A percentile compares a stretch with the other conserved stretches of the same genome.
Evolutionary conservation across 345 rosid species (phyloP).

Genomic region (Sisymbrium irio): DNA sequence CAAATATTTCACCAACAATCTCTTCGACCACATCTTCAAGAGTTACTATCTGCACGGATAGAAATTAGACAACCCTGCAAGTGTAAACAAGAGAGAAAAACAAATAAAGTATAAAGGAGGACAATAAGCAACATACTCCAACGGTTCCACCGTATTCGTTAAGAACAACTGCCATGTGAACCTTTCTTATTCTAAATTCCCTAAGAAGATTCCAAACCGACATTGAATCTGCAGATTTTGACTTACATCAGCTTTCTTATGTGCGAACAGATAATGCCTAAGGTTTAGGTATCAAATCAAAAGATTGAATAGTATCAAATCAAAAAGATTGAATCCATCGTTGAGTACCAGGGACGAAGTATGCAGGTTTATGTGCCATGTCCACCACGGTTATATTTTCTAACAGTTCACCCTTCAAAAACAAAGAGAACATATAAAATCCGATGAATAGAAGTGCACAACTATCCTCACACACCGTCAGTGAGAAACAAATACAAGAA

Average conservation of each 20-base stretch:
- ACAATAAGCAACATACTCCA: slow-evolving; percentile 63
- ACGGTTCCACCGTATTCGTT: slow-evolving; percentile 98
- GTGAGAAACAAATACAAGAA: background rate
- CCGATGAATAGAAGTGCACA: slow-evolving; percentile 41
- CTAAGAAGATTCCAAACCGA: slow-evolving; percentile 99
- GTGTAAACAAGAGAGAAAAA: background rate
- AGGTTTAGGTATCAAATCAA: background rate
- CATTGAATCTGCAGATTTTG: slow-evolving; percentile 81
- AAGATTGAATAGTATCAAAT: background rate
- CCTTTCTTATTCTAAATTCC: slow-evolving; percentile 95
- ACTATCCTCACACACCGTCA: background rate
- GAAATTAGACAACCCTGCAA: background rate
- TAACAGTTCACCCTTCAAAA: slow-evolving; percentile 89
- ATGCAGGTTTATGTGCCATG: slow-evolving; percentile 99
- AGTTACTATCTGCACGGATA: slow-evolving; percentile 62
- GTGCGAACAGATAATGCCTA: background rate
- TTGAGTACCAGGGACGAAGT: slow-evolving; percentile 85
- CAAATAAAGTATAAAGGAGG: background rate
- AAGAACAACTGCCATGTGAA: slow-evolving; percentile 98
- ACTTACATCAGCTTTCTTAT: slow-evolving; percentile 7
- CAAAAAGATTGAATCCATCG: slow-evolving; percentile 5
- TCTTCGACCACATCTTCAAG: slow-evolving; percentile 94
- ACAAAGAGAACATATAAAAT: slow-evolving; percentile 40
- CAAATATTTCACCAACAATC: slow-evolving; percentile 92
- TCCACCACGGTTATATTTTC: slow-evolving; percentile 77